Base-by-base conservation (phyloP, 176 grass and related monocot species). In the barley (Hordeum vulgare) region DNA sequence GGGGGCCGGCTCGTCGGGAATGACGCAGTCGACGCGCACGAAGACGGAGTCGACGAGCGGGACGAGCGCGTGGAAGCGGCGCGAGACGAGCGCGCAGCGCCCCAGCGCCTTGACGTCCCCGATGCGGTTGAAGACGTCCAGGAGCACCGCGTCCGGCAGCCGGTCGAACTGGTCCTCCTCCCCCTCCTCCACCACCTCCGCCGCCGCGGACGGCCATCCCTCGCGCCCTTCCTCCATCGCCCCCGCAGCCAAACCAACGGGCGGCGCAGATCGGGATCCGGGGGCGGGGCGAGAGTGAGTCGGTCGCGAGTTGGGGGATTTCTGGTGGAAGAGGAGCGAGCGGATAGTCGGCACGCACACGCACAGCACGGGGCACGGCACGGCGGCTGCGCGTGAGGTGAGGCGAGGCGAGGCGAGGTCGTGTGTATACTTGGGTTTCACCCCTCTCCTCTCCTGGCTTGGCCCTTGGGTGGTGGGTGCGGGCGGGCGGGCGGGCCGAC, bases 21-120 rank as follows among this genome's bases (percentile, higher is more conserved):
- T 93, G 69, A 95, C 93, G 85, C 96, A 98, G 76, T 98, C 96
- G 79, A 98, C 90, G 82, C 86, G 81, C 34, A 98, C 88, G 86
- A 95, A 74, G 84, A 98, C 93, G 76, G 81, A 89, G 87, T 91
- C 89, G 66, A 98, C 93, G 87, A 98, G 93, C 9, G 89, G 90
- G n/a, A 95, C 87, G 56, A 95, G 85, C 61, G 72, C 80, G 72
- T 89, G 87, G 85, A 98, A 98, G 76, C 93, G 93, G 68, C 87
- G 90, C 8, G 90, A 95, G 24, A 98, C 87, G 39, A 95, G 84
- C 21, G 84, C 90, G 87, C 86, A 95, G 25, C 93, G 93, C 70
- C 90, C 96, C 0, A 98, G 87, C 54, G 90, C 88, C 93, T 98
- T 98, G 27, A 98, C 90, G 84, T 98, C 93, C 77, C 87, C 90